A percentile compares a stretch with the other conserved stretches of the same genome.
phyloP scores from a whole-genome alignment of 805 yeast species.

The Jamesozyma hellenica region DNA sequence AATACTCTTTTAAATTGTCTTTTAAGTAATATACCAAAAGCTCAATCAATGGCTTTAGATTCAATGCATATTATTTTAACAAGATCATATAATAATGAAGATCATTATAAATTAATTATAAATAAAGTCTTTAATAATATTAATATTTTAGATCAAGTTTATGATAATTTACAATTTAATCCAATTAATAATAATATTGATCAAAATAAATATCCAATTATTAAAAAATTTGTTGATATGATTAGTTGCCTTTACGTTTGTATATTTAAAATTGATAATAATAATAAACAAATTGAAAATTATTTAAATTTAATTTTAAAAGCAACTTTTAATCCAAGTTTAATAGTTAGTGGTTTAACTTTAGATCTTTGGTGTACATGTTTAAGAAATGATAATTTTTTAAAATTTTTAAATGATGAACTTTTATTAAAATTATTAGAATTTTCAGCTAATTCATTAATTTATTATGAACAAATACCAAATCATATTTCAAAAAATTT shows the following conservation, averaged over 20 bases:
- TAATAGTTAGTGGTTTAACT: slow-evolving; percentile 84
- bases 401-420: slow-evolving; percentile 37
- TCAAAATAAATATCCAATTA: slow-evolving; percentile 67
- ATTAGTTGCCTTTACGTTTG: slow-evolving; percentile 35
- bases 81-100: slow-evolving; percentile 52
- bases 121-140: slow-evolving; percentile 82
- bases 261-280: slow-evolving; percentile 48
- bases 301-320: slow-evolving; percentile 67
- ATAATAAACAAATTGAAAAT: slow-evolving; percentile 47
- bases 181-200: slow-evolving; percentile 53
- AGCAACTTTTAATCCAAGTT: slow-evolving; percentile 74
- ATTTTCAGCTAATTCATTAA: slow-evolving; percentile 64
- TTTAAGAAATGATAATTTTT: slow-evolving; percentile 67
- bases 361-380: slow-evolving; percentile 91
- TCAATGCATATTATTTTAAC: slow-evolving; percentile 84
- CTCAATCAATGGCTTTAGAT: slow-evolving; percentile 79
- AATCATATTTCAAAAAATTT: slow-evolving; percentile 54
- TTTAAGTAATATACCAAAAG: slow-evolving; percentile 47
- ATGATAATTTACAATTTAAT: slow-evolving; percentile 41
- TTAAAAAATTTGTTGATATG: slow-evolving; percentile 89
- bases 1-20: slow-evolving; percentile 52
- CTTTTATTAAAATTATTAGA: slow-evolving; percentile 58
- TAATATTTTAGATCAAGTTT: slow-evolving; percentile 53
- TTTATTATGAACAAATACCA: slow-evolving; percentile 63
- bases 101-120: slow-evolving; percentile 67